Percentiles rank a stretch among this genome's conserved stretches.
Conservation (phyloP, 768 basidiomycete species). For the Grammothele lineata region DNA sequence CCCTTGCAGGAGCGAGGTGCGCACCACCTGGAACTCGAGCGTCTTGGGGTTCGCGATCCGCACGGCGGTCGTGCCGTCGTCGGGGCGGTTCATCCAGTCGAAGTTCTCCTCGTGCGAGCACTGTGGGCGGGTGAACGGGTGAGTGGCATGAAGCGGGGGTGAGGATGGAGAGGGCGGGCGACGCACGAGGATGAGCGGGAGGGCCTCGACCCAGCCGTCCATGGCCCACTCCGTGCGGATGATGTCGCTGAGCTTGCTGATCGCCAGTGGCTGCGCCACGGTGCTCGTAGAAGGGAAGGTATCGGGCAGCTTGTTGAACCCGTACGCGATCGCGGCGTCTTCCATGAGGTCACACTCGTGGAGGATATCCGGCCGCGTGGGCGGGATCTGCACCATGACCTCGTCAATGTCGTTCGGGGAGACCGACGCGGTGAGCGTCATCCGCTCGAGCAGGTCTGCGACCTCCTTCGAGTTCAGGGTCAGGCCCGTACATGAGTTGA, state of each 20-base stretch:
- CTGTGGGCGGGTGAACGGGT: slow-evolving; percentile 34
- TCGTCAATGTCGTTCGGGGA: slow-evolving; percentile 58
- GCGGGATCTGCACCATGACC: slow-evolving; percentile 73
- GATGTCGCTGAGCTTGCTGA: slow-evolving; percentile 87
- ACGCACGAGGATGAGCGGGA: slow-evolving; percentile 88
- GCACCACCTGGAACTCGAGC: slow-evolving; percentile 95
- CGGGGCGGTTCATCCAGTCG: slow-evolving; percentile 81
- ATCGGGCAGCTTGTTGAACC: slow-evolving; percentile 93
- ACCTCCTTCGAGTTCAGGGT: slow-evolving; percentile 62
- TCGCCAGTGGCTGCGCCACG: slow-evolving; percentile 85
- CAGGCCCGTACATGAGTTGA: slow-evolving; percentile 95
- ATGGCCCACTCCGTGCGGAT: slow-evolving; percentile 88
- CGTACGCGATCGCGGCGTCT: slow-evolving; percentile 95
- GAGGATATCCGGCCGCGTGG: slow-evolving; percentile 97
- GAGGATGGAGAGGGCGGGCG: background rate
- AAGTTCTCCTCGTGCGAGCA: slow-evolving; percentile 99
- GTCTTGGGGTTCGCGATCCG: slow-evolving; percentile 97
- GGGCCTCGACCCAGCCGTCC: slow-evolving; percentile 93
- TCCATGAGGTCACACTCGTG: slow-evolving; percentile 99
- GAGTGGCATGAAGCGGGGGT: background rate
- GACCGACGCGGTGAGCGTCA: slow-evolving; percentile 65
- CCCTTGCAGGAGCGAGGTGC: slow-evolving; percentile 92
- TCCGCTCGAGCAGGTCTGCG: slow-evolving; percentile 69
- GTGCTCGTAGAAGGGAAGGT: slow-evolving; percentile 93
- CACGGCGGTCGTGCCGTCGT: slow-evolving; percentile 78